A percentile compares a stretch with the other conserved stretches of the same genome.
Evolutionary conservation across 306 rosid genomes (phyloP).

Genomic region (Ziziphus jujuba): DNA sequence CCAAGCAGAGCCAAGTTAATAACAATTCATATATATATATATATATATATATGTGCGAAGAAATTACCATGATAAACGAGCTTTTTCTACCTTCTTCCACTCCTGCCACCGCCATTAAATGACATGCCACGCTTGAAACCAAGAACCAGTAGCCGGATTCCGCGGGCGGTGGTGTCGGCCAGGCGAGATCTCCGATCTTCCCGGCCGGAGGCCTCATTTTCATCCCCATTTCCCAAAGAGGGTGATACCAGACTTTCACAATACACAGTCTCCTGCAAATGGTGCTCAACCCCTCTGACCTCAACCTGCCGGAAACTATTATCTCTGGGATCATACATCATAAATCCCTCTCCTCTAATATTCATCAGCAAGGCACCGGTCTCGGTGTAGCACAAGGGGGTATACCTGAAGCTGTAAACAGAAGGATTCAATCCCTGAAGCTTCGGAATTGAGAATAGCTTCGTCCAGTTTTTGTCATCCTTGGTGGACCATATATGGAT

Average conservation of each 20-base stretch:
- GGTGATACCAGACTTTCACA: slow-evolving; percentile 49
- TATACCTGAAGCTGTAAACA: slow-evolving; percentile 16
- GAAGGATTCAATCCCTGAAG: slow-evolving; percentile 10
- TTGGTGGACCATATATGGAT: slow-evolving; percentile 33
- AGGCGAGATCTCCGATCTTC: too few relatives aligned
- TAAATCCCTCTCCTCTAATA: slow-evolving; percentile 35
- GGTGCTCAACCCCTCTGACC: slow-evolving; percentile 21
- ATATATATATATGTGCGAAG: too few relatives aligned
- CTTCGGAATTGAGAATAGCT: slow-evolving; percentile 21
- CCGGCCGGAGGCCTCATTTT: neutral
- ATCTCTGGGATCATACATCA: slow-evolving; percentile 19
- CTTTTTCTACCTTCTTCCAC: too few relatives aligned
- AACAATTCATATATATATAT: too few relatives aligned
- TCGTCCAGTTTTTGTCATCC: slow-evolving; percentile 34
- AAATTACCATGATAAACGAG: too few relatives aligned
- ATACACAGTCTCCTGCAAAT: slow-evolving; percentile 40
- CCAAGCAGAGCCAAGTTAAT: too few relatives aligned
- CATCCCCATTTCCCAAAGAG: neutral
- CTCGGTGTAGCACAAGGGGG: slow-evolving; percentile 37
- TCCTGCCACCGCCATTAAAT: too few relatives aligned
- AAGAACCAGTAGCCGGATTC: too few relatives aligned
- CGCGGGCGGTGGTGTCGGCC: too few relatives aligned
- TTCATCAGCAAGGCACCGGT: slow-evolving; percentile 35
- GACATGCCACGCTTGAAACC: too few relatives aligned
- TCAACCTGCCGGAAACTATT: slow-evolving; percentile 19